Conservation (phyloP, 23 red algal species). For the Gracilaria domingensis region DNA sequence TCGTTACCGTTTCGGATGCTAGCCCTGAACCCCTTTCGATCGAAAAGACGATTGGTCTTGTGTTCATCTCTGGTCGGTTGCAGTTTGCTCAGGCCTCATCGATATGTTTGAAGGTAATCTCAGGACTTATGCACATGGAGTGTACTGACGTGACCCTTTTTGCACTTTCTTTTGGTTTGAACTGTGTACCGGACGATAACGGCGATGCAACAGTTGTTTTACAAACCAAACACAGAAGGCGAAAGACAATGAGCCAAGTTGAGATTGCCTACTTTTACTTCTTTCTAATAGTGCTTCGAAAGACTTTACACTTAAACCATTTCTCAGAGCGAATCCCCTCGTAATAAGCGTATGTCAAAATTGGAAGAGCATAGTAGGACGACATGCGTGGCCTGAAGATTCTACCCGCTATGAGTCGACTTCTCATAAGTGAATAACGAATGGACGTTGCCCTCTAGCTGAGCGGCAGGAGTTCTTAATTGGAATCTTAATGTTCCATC, state of each 20-base stretch:
- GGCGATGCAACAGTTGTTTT: too few species aligned
- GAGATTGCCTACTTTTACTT: background rate
- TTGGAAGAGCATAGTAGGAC: background rate
- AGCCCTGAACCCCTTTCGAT: too few species aligned
- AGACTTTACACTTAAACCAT: background rate
- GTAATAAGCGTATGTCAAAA: background rate
- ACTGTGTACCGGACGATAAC: too few species aligned
- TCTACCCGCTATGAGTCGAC: conserved; percentile 52
- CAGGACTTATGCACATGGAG: too few species aligned
- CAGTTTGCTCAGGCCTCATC: too few species aligned
- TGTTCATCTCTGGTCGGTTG: too few species aligned
- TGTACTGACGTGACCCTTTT: too few species aligned
- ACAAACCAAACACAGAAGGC: background rate
- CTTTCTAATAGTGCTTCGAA: background rate
- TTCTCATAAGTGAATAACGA: conserved; percentile 95
- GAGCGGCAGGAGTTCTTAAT: conserved; percentile 90
- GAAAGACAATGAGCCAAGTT: background rate
- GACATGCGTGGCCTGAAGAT: background rate
- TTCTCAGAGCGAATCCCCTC: background rate
- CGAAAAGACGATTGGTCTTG: too few species aligned
- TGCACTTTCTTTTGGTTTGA: too few species aligned
- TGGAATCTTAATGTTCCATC: conserved; percentile 89
- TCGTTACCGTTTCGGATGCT: too few species aligned
- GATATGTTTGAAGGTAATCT: too few species aligned
- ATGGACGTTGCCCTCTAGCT: conserved; percentile 96